Conservation (phyloP, 1,139 yeast species). For the Pichia sp. region DNA sequence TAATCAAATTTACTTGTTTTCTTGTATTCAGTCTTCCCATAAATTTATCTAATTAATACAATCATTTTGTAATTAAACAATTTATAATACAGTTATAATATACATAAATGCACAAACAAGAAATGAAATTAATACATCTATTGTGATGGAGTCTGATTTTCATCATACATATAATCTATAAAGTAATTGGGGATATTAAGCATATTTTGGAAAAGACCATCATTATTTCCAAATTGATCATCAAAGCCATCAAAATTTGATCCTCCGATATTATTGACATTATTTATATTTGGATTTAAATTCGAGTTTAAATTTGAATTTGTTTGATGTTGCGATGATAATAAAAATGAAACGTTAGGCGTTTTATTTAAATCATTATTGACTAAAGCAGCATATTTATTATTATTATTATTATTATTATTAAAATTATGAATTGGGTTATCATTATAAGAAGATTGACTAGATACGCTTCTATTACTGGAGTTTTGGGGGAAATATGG, state of each 20-base stretch:
- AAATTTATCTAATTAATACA: too few relatives aligned
- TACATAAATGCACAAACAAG: too few relatives aligned
- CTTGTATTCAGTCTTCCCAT: too few relatives aligned
- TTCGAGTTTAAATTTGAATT: not conserved
- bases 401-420: not conserved
- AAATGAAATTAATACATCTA: too few relatives aligned
- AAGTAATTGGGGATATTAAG: conserved; percentile 26
- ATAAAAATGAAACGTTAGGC: conserved; percentile 10
- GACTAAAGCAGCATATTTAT: too few relatives aligned
- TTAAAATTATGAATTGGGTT: not conserved
- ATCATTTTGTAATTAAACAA: too few relatives aligned
- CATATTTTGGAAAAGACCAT: conserved; percentile 22
- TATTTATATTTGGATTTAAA: not conserved
- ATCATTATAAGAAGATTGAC: too few relatives aligned
- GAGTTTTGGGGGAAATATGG: conserved; percentile 1
- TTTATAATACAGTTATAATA: too few relatives aligned
- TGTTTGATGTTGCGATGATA: conserved; percentile 1
- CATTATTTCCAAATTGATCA: not conserved
- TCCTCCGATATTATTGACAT: too few relatives aligned
- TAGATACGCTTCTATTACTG: too few relatives aligned
- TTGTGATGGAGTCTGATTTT: not conserved
- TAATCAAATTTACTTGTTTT: too few relatives aligned
- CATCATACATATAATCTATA: conserved; percentile 17
- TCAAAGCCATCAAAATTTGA: conserved; percentile 11
- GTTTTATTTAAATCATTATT: conserved; percentile 2